Base-by-base conservation (phyloP, 805 yeast species). In the Sungouiozyma intestinalis region DNA sequence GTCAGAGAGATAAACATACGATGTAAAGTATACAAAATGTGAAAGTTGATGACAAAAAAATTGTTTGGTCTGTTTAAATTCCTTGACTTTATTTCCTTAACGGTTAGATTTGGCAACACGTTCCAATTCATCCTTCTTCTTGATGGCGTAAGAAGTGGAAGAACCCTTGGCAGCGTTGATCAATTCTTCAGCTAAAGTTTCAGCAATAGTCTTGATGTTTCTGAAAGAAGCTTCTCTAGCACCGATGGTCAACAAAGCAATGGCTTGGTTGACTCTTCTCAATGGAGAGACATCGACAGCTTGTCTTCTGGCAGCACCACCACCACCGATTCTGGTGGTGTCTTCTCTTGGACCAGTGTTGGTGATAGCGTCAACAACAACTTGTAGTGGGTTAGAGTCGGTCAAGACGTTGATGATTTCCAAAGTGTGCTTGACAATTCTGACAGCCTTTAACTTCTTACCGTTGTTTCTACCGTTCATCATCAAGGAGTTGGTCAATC, bases 381-480 rank as follows among this genome's bases (percentile, higher is more conserved):
- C 95, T 79, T 92, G 99, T 73, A 92, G 72, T 69, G 99, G 99
- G 95, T 92, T 92, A 74, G 81, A 94, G 73, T 90, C 99, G 63
- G 98, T 87, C 69, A 94, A 81, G 59, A 92, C 88, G 80, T 81
- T 70, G 74, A 92, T 81, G 79, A 92, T 92, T 74, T 92, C 99
- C 69, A 92, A 77, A 63, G 99, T 90, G 81, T 92, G 98, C 81
- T 94, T 85, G 72, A 92, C 87, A 71, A 92, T 92, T 84, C 97
- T 88, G 63, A 92, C 97, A 64, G 99, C 98, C 85, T 90, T 88
- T 73, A 94, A 85, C 79, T 92, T 92, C 83, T 92, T 92, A 82
- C 99, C 99, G 84, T 94, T 92, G 94, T 92, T 92, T 81, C 97
- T 90, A 79, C 99, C 99, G 84, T 92, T 88, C 98, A 92, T 92